phyloP scores from a whole-genome alignment of 139 green algal genomes.

The Pseudopediastrum boryanum region DNA sequence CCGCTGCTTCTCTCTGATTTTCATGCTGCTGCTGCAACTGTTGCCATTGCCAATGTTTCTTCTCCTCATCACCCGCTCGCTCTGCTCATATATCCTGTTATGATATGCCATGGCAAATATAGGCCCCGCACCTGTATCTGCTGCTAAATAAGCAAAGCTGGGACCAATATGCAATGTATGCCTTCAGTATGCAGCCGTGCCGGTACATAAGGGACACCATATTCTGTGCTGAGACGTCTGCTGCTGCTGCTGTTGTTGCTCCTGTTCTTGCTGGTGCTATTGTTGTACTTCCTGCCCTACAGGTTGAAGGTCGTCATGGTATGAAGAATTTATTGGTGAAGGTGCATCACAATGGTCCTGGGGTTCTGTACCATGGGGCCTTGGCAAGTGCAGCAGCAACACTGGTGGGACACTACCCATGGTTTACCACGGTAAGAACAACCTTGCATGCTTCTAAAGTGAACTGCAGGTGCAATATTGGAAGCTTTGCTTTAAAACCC shows the following conservation, averaged over 20 bases:
- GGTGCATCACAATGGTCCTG: conserved; percentile 59
- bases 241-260: background rate
- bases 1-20: too few species aligned
- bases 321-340: conserved; percentile 71
- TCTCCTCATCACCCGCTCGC: too few species aligned
- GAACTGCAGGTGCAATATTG: background rate
- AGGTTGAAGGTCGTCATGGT: conserved; percentile 78
- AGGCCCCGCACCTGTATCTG: too few species aligned
- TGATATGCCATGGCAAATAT: too few species aligned
- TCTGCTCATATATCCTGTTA: too few species aligned
- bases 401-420: conserved; percentile 90
- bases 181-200: too few species aligned
- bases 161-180: too few species aligned
- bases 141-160: too few species aligned
- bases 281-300: background rate
- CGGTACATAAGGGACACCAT: too few species aligned
- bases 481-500: background rate
- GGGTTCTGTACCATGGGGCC: conserved; percentile 86
- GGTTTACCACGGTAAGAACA: conserved; percentile 55
- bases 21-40: too few species aligned
- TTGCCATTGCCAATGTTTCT: too few species aligned
- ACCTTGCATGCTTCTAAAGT: background rate
- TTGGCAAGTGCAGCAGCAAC: conserved; percentile 78
- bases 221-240: too few species aligned
- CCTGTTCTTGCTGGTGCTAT: background rate